Percentiles rank a stretch among this genome's conserved stretches.
Conservation (phyloP, 192 early-diverging fungal species). For the Chytriomyces hyalinus region DNA sequence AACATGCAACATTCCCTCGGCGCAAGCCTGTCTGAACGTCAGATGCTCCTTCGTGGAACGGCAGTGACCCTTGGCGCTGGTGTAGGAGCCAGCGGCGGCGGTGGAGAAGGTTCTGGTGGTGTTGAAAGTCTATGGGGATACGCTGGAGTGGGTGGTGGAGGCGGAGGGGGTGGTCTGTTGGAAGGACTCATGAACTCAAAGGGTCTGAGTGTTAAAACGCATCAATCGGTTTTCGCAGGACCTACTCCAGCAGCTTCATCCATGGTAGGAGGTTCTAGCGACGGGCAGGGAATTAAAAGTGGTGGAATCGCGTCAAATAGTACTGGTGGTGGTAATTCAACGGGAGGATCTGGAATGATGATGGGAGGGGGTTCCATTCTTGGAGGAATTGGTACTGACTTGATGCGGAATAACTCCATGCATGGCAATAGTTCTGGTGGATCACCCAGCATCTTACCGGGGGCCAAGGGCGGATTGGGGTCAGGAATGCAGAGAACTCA, state of each 20-base stretch:
- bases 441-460: too few relatives aligned
- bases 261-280: background rate
- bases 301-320: background rate
- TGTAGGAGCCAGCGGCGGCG: background rate
- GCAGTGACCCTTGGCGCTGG: background rate
- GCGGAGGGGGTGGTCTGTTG: conserved; percentile 1
- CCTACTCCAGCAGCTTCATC: background rate
- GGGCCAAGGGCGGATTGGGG: too few relatives aligned
- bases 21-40: background rate
- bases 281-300: background rate
- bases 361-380: background rate
- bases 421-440: too few relatives aligned
- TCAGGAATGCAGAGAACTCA: too few relatives aligned
- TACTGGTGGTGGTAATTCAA: background rate
- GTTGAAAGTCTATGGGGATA: background rate
- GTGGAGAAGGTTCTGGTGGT: background rate
- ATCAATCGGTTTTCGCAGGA: background rate
- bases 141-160: background rate
- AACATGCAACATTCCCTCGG: background rate
- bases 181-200: background rate
- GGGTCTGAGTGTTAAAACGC: background rate
- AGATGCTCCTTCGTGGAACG: background rate
- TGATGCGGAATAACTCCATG: too few relatives aligned
- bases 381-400: too few relatives aligned
- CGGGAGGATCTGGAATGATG: background rate